These are phyloP conservation scores for Rostrohypoxylon terebratum DNA, from an alignment of 495 filamentous ascomycete species.

Conservation along the genomic window DNA sequence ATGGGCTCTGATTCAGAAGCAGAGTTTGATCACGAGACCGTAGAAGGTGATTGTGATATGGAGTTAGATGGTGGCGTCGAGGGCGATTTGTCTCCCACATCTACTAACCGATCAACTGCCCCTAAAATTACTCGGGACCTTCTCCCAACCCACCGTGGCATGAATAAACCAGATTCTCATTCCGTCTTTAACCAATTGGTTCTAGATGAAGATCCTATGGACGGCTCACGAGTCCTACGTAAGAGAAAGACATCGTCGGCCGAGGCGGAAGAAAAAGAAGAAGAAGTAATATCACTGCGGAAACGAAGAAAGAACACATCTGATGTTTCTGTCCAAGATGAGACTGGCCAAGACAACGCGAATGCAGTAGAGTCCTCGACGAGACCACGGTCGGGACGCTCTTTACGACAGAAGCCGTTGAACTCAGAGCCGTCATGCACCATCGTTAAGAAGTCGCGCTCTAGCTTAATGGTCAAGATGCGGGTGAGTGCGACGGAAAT, in stretches of 20 bases:
- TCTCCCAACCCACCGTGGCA: constrained; percentile 75
- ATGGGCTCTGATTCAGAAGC: constrained; percentile 63
- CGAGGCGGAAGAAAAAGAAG: constrained; percentile 59
- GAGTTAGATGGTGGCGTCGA: constrained; percentile 44
- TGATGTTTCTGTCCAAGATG: constrained; percentile 50
- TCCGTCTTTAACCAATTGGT: constrained; percentile 86
- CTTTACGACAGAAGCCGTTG: constrained; percentile 55
- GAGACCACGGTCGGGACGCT: constrained; percentile 54
- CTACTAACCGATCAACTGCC: constrained; percentile 58
- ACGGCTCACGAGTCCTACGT: constrained; percentile 85
- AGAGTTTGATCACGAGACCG: constrained; percentile 53
- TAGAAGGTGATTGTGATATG: constrained; percentile 49
- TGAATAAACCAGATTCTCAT: constrained; percentile 80
- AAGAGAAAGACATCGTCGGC: constrained; percentile 81
- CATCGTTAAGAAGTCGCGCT: constrained; percentile 55
- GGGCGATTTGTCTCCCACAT: constrained; percentile 49
- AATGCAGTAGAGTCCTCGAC: constrained; percentile 48
- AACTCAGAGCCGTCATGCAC: constrained; percentile 35
- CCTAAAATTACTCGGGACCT: constrained; percentile 77
- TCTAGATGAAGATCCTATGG: constrained; percentile 82
- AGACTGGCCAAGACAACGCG: constrained; percentile 42
- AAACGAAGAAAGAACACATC: constrained; percentile 59
- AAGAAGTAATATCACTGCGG: constrained; percentile 53
- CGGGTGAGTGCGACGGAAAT: constrained; percentile 70
- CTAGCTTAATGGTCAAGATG: constrained; percentile 59